Evolutionary conservation across 2,329 filamentous ascomycete species (phyloP), one percentile per base, ranked within the genome.

Genomic region (Colletotrichum karsti): DNA sequence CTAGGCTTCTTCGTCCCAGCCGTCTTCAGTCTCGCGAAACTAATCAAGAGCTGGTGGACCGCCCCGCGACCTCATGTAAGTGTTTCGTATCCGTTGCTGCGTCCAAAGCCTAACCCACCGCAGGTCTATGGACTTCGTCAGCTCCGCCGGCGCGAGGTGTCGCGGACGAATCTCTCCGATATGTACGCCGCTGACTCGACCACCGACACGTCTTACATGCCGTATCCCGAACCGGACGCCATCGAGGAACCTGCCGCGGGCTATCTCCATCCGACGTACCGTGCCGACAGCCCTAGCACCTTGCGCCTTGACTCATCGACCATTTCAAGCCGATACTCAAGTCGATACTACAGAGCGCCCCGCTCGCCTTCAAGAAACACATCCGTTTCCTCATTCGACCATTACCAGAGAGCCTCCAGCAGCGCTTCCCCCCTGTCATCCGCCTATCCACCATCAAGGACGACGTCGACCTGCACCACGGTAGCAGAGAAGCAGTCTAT

Each of bases 1-100:
- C 91, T 93, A 74, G 90, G 90, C 5, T 92, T 92, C 76, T 90
- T 92, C 73, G 79, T 93, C 37, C 92, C 91, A 73, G 84, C 88
- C 0, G 77, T 88, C 1, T 66, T 35, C 26, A 39, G 65, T 20
- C 50, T 73, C 3, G n/a, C 24, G 33, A 59, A 33, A 9, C 42
- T 72, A 1, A 48, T 63, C 28, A 53, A 22, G 24, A 22, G 9
- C 22, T 59, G 65, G 44, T 60, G 44, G 37, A 28, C 42, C 13
- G 15, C 67, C 6, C 55, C 63, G 15, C 46, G 44, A 2, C 69
- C 63, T 3, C 13, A 77, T 69, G 67, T 75, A 9, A 39, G 51
- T 24, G 39, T 33, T 3, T 18, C 2, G 10, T 20, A 7, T 4
- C 9, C 3, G 12, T 13, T 18, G 3, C 12, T 10, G 13, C 1